phyloP scores from a whole-genome alignment of 805 yeast species.

The Wickerhamomyces ciferrii region DNA sequence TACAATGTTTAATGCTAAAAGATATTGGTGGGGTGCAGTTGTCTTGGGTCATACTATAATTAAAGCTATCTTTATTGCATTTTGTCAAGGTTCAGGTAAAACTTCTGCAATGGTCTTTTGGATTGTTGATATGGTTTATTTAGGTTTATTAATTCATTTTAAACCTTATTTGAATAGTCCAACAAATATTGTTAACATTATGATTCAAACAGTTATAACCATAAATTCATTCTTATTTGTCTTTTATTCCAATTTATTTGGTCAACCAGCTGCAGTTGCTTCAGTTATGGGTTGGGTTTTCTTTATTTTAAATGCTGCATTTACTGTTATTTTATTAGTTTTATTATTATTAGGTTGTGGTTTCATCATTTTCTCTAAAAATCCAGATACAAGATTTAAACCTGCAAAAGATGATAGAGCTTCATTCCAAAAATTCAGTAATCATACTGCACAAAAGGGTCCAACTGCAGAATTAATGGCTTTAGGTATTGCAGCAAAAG shows the following conservation, averaged over 20 bases:
- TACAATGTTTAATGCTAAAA: conserved; percentile 78
- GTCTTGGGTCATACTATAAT: conserved; percentile 54
- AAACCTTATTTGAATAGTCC: conserved; percentile 80
- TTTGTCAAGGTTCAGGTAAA: conserved; percentile 78
- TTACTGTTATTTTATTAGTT: conserved; percentile 67
- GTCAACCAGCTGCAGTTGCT: conserved; percentile 71
- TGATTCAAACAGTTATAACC: conserved; percentile 66
- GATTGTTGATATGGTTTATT: conserved; percentile 67
- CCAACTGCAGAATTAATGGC: conserved; percentile 56
- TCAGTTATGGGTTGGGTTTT: conserved; percentile 92
- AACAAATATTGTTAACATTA: conserved; percentile 71
- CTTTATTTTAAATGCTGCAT: conserved; percentile 86
- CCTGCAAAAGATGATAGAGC: conserved; percentile 91
- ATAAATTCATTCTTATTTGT: conserved; percentile 79
- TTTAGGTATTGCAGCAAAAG: conserved; percentile 77
- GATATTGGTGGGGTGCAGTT: conserved; percentile 79
- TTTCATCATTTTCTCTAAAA: conserved; percentile 66
- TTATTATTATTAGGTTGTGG: conserved; percentile 61
- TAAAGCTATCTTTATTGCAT: conserved; percentile 69
- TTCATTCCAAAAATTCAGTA: conserved; percentile 61
- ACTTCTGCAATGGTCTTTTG: conserved; percentile 76
- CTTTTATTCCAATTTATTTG: conserved; percentile 80
- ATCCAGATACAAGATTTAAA: conserved; percentile 84
- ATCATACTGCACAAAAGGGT: conserved; percentile 23
- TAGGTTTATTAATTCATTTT: conserved; percentile 54